Conservation (phyloP, 345 rosid species). For the Sonneratia alba region DNA sequence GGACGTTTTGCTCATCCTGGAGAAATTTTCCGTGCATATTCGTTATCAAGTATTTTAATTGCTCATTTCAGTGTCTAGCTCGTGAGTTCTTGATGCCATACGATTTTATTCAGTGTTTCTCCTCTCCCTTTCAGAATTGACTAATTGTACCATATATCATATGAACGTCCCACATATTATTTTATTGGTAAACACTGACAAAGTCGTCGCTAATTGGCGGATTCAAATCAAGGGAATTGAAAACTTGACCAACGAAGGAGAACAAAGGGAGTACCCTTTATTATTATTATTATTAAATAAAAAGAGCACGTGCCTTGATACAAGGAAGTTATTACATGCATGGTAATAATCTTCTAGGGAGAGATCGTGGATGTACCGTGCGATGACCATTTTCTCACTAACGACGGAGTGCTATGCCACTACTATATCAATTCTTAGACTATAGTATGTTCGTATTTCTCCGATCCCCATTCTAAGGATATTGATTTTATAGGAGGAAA, state of each 20-base stretch:
- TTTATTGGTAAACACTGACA: neutral
- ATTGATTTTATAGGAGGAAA: no score
- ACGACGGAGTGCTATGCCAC: no score
- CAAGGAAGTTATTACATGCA: neutral
- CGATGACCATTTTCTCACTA: no score
- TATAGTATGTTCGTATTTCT: no score
- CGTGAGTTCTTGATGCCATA: no score
- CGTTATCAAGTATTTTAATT: no score
- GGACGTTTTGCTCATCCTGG: no score
- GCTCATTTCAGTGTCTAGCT: no score
- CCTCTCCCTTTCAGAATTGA: neutral
- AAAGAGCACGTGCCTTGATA: neutral
- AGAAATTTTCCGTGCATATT: no score
- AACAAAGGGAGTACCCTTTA: neutral
- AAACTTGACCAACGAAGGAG: neutral
- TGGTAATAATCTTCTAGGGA: neutral
- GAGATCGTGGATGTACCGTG: no score
- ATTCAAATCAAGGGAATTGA: neutral
- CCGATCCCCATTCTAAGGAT: no score
- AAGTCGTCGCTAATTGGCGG: neutral
- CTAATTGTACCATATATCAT: neutral
- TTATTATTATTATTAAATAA: neutral
- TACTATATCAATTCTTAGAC: no score
- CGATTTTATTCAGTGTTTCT: neutral
- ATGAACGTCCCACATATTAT: neutral